Base-by-base conservation (phyloP, 345 rosid species). In the Hibiscus tridactylites region DNA sequence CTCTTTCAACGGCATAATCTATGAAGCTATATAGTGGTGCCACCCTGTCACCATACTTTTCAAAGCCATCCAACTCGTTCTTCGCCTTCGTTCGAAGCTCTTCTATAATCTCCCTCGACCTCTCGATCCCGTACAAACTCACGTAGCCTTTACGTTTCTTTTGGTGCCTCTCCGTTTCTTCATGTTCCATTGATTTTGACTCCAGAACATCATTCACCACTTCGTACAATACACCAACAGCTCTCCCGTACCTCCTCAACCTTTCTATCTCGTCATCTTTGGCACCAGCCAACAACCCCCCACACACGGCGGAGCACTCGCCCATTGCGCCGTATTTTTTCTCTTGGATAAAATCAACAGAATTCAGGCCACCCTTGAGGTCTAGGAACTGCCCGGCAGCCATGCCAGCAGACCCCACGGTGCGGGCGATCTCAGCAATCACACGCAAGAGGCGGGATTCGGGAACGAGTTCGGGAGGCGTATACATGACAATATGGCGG, bases 381-480 rank as follows among this genome's bases (percentile, higher is more conserved):
- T 95, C 97, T 28, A 89, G 85, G 79, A 85, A 95, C 86, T 95
- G 97, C 12, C 99, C 97, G 0, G 99, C 97, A 66, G 97, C 96
- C 97, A 94, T 94, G 71, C 97, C 98, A 2, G 90, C 84, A 31
- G 97, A 94, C 1, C 98, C 98, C 44, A 94, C 97, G 8, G 92
- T 77, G 73, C 92, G 95, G 42, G 98, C 97, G 4, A 94, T 94
- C 87, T 94, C 97, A 0, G 96, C 77, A 63, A 90, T 86, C 82
- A 94, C 88, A 29, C 84, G 88, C 72, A 94, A 91, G 44, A 94
- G 28, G 37, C 83, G 79, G 39, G 86, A 0, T 70, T 73, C 91
- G 4, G 97, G 97, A 44, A 89, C 97, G 29, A 92, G 89, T 9
- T 84, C 78, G 0, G 87, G 58, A 9, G 90, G 96, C 1, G 99